Evolutionary conservation across 2,329 filamentous ascomycete species (phyloP).

Genomic region (Hymenoscyphus albidus): DNA sequence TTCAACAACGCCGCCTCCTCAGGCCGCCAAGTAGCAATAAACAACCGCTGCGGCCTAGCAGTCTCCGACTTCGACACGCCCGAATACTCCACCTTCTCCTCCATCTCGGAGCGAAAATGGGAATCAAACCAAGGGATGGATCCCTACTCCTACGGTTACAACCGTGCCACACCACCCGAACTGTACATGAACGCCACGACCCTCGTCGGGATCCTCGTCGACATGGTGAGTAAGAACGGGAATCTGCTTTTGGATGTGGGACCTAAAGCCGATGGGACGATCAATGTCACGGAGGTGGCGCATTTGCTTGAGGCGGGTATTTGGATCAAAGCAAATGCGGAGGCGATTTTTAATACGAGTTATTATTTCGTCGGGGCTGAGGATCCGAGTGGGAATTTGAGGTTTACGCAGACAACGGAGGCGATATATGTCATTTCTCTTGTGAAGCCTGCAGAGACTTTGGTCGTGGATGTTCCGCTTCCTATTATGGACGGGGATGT

Average conservation of each 20-base stretch:
- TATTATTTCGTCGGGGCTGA: slow-evolving; percentile 46
- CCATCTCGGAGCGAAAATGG: slow-evolving; percentile 54
- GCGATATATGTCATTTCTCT: slow-evolving; percentile 51
- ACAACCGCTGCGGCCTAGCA: slow-evolving; percentile 53
- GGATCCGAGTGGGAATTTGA: slow-evolving; percentile 40
- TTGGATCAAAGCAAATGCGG: slow-evolving; percentile 51
- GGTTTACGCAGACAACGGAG: slow-evolving; percentile 49
- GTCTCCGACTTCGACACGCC: slow-evolving; percentile 57
- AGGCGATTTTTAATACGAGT: slow-evolving; percentile 55
- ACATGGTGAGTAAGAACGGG: slow-evolving; percentile 53
- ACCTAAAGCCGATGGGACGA: slow-evolving; percentile 51
- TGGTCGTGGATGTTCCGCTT: slow-evolving; percentile 42
- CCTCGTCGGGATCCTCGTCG: slow-evolving; percentile 46
- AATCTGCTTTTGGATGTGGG: slow-evolving; percentile 56
- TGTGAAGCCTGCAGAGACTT: slow-evolving; percentile 39
- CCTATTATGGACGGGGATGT: slow-evolving; percentile 46
- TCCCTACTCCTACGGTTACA: slow-evolving; percentile 57
- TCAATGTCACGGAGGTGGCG: slow-evolving; percentile 45
- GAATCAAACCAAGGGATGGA: slow-evolving; percentile 58
- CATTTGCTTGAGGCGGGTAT: slow-evolving; percentile 48
- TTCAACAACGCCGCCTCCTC: slow-evolving; percentile 39
- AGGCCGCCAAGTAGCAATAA: slow-evolving; percentile 50
- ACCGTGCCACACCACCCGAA: slow-evolving; percentile 47
- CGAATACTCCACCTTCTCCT: slow-evolving; percentile 50
- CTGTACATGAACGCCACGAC: slow-evolving; percentile 50